Evolutionary conservation across 1,139 yeast genomes (phyloP).

Genomic region (Yamadazyma dendronema): DNA sequence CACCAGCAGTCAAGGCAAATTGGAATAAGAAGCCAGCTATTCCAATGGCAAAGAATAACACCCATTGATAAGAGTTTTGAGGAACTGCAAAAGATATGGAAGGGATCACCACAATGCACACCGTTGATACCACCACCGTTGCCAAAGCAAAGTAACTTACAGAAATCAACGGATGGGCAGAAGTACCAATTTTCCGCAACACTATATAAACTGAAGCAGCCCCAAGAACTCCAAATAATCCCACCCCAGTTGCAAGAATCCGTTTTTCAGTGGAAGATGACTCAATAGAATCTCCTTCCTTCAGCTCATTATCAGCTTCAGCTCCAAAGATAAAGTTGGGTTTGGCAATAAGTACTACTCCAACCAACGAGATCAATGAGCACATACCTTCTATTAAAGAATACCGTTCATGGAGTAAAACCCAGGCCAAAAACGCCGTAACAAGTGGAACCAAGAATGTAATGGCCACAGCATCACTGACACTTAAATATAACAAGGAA

Average conservation of each 20-base stretch:
- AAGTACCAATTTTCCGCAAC: conserved; percentile 69
- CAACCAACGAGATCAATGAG: conserved; percentile 64
- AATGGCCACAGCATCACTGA: conserved; percentile 75
- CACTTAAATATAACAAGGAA: conserved; percentile 68
- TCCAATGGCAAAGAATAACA: conserved; percentile 59
- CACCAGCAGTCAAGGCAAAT: conserved; percentile 73
- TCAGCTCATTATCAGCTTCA: conserved; percentile 30
- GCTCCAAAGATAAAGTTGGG: conserved; percentile 71
- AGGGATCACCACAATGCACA: conserved; percentile 56
- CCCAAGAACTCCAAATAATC: conserved; percentile 68
- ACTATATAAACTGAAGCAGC: conserved; percentile 71
- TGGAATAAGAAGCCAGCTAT: conserved; percentile 81
- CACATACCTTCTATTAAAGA: conserved; percentile 66
- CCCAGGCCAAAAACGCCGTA: conserved; percentile 73
- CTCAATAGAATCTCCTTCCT: conserved; percentile 34
- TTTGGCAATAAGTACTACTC: conserved; percentile 79
- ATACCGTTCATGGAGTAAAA: conserved; percentile 65
- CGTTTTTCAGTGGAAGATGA: conserved; percentile 40
- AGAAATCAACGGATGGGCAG: conserved; percentile 76
- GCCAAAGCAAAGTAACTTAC: conserved; percentile 74
- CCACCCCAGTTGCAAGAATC: conserved; percentile 60
- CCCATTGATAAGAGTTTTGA: conserved; percentile 60
- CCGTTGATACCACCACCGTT: conserved; percentile 55
- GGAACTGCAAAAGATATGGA: conserved; percentile 63
- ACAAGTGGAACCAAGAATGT: conserved; percentile 77